Base-by-base conservation (phyloP, 2,329 filamentous ascomycete species). In the Cytospora leucostoma region DNA sequence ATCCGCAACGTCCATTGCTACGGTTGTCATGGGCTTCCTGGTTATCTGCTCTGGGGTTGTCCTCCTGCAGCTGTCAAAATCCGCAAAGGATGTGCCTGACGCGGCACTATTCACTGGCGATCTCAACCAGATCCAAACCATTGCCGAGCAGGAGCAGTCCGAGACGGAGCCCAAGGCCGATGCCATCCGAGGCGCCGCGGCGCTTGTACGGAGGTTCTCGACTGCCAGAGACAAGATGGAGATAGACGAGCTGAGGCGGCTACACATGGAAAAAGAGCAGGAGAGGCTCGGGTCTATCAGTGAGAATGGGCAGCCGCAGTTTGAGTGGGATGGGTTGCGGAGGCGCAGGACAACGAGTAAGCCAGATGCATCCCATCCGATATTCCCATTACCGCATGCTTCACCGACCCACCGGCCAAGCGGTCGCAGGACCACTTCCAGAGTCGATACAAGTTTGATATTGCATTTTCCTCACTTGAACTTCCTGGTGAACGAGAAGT, bases 121-220 rank as follows among this genome's bases (percentile, higher is more conserved):
- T 72, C 83, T 99, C 58, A 91, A 98, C 71, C 94, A 99, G 80
- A 91, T 98, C 60, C 91, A 95, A 37, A 96, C 94, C 35, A 95
- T 98, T 66, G 94, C 92, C 54, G 92, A 97, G 71, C 92, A 97
- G 72, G 92, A 96, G 74, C 93, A 98, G 74, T 90, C 93, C n/a
- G 95, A 99, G 75, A 90, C 90, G 15, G 95, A 99, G 71, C 95
- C 95, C 59, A 96, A 97, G 73, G 95, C 95, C 15, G 95, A 99
- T 75, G 93, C 95, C 11, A 96, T 99, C 71, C 91, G 95, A 68
- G 95, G 94, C 65, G 82, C 94, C 17, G 93, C 92, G 7, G 92
- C 93, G 54, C 92, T 99, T 64, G 84, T 99, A 59, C 87, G 95
- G 66, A 87, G 91, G 15, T 82, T 99, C 56, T 97, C 93, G 0